Percentiles rank a stretch among this genome's conserved stretches.
Conservation (phyloP, 768 basidiomycete species). For the Lentinus brumalis region DNA sequence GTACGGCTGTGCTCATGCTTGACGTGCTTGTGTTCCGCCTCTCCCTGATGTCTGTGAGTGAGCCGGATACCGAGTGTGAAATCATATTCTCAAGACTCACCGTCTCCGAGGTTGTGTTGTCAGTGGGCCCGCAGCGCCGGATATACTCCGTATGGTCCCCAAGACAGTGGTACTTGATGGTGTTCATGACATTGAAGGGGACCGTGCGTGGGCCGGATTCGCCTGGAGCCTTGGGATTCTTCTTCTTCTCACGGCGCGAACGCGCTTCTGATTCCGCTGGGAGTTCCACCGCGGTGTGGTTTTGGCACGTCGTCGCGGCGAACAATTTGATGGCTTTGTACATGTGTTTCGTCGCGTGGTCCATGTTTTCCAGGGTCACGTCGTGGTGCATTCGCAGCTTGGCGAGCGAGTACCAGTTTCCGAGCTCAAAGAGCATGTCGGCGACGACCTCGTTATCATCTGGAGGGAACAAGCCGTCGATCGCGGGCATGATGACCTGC, state of each 20-base stretch:
- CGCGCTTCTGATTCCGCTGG: not conserved
- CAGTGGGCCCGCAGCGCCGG: constrained; percentile 22
- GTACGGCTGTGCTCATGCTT: constrained; percentile 40
- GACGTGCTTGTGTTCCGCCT: constrained; percentile 36
- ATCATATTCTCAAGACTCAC: constrained; percentile 16
- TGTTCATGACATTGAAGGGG: constrained; percentile 20
- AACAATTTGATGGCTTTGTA: constrained; percentile 27
- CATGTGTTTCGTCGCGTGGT: constrained; percentile 21
- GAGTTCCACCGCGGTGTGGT: not conserved
- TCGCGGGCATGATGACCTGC: constrained; percentile 34
- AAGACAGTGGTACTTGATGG: constrained; percentile 30
- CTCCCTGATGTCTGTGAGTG: constrained; percentile 31
- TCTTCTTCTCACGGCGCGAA: not conserved
- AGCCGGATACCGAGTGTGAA: not conserved
- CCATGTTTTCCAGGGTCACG: constrained; percentile 23
- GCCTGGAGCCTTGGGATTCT: too few species aligned
- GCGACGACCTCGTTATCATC: constrained; percentile 26
- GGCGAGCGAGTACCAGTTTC: constrained; percentile 37
- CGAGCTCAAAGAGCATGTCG: constrained; percentile 25
- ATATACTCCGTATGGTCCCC: constrained; percentile 22
- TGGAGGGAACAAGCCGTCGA: constrained; percentile 33
- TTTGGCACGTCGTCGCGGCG: not conserved
- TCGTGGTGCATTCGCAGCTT: constrained; percentile 38
- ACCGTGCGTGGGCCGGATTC: not conserved
- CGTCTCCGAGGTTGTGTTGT: constrained; percentile 26